Conservation (phyloP, 2,329 filamentous ascomycete species). For the Passalora sequoiae region DNA sequence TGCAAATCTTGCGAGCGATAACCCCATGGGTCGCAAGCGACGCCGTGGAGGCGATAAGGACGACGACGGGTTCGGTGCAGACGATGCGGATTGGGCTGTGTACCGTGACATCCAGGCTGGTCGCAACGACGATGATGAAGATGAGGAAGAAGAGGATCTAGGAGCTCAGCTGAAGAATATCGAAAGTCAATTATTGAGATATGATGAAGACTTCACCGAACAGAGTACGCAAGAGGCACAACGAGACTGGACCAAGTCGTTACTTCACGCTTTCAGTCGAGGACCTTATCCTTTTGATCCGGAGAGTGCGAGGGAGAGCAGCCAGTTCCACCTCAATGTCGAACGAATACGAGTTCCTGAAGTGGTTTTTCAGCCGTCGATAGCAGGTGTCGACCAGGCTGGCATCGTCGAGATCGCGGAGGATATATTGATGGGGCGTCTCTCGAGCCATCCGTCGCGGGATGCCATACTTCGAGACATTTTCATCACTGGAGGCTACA, state of each 20-base stretch:
- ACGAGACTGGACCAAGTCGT: constrained; percentile 87
- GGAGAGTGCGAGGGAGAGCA: constrained; percentile 70
- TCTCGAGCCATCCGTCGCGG: constrained; percentile 52
- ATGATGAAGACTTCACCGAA: constrained; percentile 85
- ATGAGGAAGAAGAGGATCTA: constrained; percentile 88
- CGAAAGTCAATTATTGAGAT: constrained; percentile 77
- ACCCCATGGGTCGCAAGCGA: constrained; percentile 68
- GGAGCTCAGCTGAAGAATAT: constrained; percentile 66
- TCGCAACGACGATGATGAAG: constrained; percentile 85
- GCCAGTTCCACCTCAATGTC: constrained; percentile 94
- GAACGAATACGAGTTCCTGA: constrained; percentile 99
- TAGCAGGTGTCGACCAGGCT: constrained; percentile 95
- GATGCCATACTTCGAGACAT: constrained; percentile 75
- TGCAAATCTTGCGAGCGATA: constrained; percentile 89
- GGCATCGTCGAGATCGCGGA: constrained; percentile 88
- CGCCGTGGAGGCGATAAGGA: constrained; percentile 75
- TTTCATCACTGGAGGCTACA: constrained; percentile 92
- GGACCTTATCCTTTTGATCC: constrained; percentile 82
- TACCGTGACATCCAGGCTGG: constrained; percentile 89
- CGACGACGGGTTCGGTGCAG: constrained; percentile 93
- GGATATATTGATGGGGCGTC: constrained; percentile 80
- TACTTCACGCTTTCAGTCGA: constrained; percentile 83
- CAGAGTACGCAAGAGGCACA: constrained; percentile 88
- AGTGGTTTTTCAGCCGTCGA: constrained; percentile 97
- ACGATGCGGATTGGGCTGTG: constrained; percentile 97